Conservation (phyloP, 306 rosid genomes). For the Cicer judaicum region DNA sequence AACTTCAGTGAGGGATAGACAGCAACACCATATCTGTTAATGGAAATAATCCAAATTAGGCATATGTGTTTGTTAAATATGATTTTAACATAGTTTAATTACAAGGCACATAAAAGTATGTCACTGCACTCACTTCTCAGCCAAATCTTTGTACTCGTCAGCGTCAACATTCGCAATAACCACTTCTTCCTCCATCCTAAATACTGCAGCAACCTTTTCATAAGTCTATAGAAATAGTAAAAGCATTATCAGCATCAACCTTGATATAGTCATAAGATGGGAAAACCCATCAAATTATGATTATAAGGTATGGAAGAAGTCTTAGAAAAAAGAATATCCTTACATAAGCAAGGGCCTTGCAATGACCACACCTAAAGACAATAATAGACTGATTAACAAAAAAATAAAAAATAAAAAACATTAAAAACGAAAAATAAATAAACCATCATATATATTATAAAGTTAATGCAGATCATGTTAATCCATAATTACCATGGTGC, state of each 20-base stretch:
- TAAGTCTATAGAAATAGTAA: slow-evolving; percentile 57
- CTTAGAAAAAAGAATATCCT: slow-evolving; percentile 44
- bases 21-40: slow-evolving; percentile 73
- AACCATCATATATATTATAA: neutral
- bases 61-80: slow-evolving; percentile 16
- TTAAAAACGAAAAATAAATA: slow-evolving; percentile 14
- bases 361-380: slow-evolving; percentile 90
- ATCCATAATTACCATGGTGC: slow-evolving; percentile 80
- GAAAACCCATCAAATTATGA: neutral
- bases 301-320: slow-evolving; percentile 15
- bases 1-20: slow-evolving; percentile 84
- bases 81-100: slow-evolving; percentile 29
- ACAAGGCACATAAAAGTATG: slow-evolving; percentile 19
- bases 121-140: slow-evolving; percentile 70
- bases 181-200: slow-evolving; percentile 69
- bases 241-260: slow-evolving; percentile 35
- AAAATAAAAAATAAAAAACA: slow-evolving; percentile 14
- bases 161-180: slow-evolving; percentile 80
- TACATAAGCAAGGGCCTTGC: slow-evolving; percentile 92
- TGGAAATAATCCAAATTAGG: slow-evolving; percentile 38
- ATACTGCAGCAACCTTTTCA: slow-evolving; percentile 87
- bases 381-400: neutral
- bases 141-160: slow-evolving; percentile 73
- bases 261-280: slow-evolving; percentile 21
- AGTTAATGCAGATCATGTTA: slow-evolving; percentile 20